Conservation (phyloP, 352 stramenopile species). For the Phytophthora agathidicida region DNA sequence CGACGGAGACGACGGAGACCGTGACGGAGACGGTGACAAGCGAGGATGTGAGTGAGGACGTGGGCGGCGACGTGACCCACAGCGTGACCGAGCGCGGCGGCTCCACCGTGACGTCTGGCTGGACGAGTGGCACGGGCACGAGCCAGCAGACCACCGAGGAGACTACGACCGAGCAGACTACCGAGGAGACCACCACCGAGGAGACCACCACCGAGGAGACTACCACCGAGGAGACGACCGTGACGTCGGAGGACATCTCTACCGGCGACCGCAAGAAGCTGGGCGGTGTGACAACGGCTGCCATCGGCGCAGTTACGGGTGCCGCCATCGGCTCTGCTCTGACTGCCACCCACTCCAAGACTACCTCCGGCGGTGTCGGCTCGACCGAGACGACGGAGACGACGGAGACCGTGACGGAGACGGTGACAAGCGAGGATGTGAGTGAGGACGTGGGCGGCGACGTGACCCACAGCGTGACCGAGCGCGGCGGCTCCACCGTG, state of each 20-base stretch:
- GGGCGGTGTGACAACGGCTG: not conserved
- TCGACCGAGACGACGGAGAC: not conserved
- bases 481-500: not conserved
- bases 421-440: not conserved
- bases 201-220: not conserved
- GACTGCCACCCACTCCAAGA: not conserved
- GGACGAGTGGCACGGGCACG: not conserved
- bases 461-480: not conserved
- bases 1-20: not conserved
- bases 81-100: not conserved
- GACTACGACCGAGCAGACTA: not conserved
- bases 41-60: not conserved
- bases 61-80: not conserved
- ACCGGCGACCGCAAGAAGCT: not conserved
- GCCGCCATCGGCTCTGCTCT: not conserved
- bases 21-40: not conserved
- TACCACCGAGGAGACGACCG: not conserved
- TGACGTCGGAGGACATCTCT: not conserved
- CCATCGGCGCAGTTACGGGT: not conserved
- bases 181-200: not conserved
- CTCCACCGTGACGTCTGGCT: not conserved
- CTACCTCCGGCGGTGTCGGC: not conserved
- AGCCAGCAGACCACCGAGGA: not conserved
- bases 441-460: not conserved
- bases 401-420: not conserved